Evolutionary conservation across 805 yeast genomes (phyloP), one percentile per base, ranked within the genome.

Genomic region (Schwanniomyces vanrijiae): DNA sequence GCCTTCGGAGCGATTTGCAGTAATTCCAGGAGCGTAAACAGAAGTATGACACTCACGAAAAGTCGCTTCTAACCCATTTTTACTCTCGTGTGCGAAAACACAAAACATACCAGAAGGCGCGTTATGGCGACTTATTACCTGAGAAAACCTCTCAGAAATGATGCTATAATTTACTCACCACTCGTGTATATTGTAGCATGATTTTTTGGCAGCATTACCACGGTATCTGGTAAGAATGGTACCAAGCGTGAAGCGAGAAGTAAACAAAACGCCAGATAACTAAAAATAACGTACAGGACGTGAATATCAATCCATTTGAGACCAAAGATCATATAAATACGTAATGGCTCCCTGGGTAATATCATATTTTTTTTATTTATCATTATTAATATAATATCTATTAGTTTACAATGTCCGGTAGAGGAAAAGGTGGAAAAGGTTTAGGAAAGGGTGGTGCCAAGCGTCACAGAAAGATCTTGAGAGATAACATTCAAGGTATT

Each of bases 361-460:
- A 20, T 19, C 7, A 2, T 20, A 10, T 10, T 19, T 9, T 37
- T 19, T 37, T 20, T 14, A 20, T 20, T 37, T 20, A 19, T 20
- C 11, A 37, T 19, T 37, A 37, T 19, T 19, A 20, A 37, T 19
- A 37, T 37, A 13, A 20, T 37, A 20, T 13, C n/a, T 5, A 37
- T 37, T 11, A 58, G 54, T 44, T 43, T 60, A 80, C 57, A 70
- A 90, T 90, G 97, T 90, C 97, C 74, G 97, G 98, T 76, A 91
- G 97, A 84, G 99, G 99, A 71, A 92, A 94, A 90, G 98, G 98
- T 73, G 99, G 98, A 72, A 94, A 94, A 88, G 99, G 99, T 80
- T 84, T 94, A 67, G 99, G 99, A 71, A 94, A 94, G 82, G 98
- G 97, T 80, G 99, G 99, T 82, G 99, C 99, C 68, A 92, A 92